Evolutionary conservation across 2,329 filamentous ascomycete genomes (phyloP), one percentile per base, ranked within the genome.

Genomic region (Colletotrichum aenigma): DNA sequence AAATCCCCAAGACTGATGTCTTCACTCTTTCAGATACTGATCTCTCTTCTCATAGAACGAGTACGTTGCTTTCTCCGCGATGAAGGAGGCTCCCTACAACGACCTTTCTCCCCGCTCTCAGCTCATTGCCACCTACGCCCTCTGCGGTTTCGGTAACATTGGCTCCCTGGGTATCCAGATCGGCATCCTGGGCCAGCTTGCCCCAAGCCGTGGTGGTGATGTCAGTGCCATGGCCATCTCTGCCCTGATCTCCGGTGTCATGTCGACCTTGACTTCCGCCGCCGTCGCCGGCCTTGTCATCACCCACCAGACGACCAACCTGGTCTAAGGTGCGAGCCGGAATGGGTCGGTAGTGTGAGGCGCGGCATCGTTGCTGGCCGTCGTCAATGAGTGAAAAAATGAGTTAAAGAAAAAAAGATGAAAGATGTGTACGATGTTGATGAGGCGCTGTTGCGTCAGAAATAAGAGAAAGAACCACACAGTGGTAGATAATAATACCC

Each of bases 131-230:
- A 97, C 95, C 66, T 98, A 98, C 82, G 94, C 94, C 24, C 90
- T 96, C 78, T 97, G 95, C 85, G 92, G 92, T 30, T 95, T 95
- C 83, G 96, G 95, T 77, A 98, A 98, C 87, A 94, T 98, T 79
- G 94, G 94, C 70, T 96, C 95, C 34, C 90, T 98, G 64, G 95
- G 95, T 82, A 96, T 95, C 71, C 95, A 98, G 85, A 97, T 98
- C 76, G 95, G 95, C 87, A 95, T 97, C 74, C 89, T 98, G 68
- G 91, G 93, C 6, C 95, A 97, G 86, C 91, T 98, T 76, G 93
- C 94, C 0, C 95, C 95, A 1, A 88, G 89, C 6, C 91, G 95
- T 60, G 90, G 91, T 48, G 94, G 93, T 74, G 94, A 97, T 79
- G 93, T 98, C 13, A 93, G 94, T 6, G 89, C 89, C 62, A 89